phyloP scores from a whole-genome alignment of 2,329 filamentous ascomycete species.

The Botrytis byssoidea region DNA sequence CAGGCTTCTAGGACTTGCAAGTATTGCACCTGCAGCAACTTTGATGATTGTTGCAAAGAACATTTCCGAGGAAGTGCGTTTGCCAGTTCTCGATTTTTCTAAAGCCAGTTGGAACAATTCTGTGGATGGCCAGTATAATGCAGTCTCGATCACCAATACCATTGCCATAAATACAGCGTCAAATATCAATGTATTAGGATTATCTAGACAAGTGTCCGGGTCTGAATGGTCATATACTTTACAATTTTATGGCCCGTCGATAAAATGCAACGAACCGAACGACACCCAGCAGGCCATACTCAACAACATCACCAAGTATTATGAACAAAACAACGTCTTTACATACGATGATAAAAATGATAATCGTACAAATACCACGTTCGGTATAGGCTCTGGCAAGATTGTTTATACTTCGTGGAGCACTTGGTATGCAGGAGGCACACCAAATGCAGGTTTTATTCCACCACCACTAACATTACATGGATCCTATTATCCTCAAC shows the following conservation, averaged over 20 bases:
- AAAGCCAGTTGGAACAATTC: slow-evolving; percentile 2
- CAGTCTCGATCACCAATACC: slow-evolving; percentile 1
- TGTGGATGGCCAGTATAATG: background rate
- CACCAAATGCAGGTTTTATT: background rate
- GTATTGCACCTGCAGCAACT: slow-evolving; percentile 20
- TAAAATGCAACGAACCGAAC: slow-evolving; percentile 23
- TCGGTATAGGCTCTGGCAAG: background rate
- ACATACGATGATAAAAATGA: background rate
- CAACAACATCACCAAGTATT: slow-evolving; percentile 4
- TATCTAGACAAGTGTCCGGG: slow-evolving; percentile 16
- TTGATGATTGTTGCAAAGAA: slow-evolving; percentile 15
- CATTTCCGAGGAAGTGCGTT: slow-evolving; percentile 8
- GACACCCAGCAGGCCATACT: slow-evolving; percentile 15
- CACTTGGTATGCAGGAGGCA: background rate
- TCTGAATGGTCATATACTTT: slow-evolving; percentile 25
- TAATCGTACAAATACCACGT: background rate
- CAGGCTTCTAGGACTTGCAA: slow-evolving; percentile 20
- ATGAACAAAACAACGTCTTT: background rate
- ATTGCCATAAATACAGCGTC: slow-evolving; percentile 2
- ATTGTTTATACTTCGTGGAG: slow-evolving; percentile 4
- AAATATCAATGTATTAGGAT: slow-evolving; percentile 4
- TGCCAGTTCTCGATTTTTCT: slow-evolving; percentile 7
- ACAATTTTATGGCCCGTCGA: slow-evolving; percentile 26
- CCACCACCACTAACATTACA: background rate
- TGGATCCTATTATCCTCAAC: background rate